Evolutionary conservation across 306 rosid genomes (phyloP).

Genomic region (Fagus sylvatica): DNA sequence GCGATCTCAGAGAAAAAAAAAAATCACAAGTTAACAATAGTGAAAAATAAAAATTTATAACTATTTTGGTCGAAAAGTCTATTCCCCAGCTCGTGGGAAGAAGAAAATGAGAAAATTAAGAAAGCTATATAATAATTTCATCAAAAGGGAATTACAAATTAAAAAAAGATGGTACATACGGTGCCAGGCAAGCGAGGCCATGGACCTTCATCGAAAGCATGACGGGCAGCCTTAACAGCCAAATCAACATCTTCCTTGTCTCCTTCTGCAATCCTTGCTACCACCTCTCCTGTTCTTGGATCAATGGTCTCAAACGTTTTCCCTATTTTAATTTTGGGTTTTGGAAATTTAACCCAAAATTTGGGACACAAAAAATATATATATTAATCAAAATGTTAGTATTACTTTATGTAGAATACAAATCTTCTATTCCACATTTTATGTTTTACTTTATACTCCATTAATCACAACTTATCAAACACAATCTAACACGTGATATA

Average conservation of each 20-base stretch:
- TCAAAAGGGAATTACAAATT: background rate
- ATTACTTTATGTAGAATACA: background rate
- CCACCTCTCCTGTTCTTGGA: slow-evolving; percentile 68
- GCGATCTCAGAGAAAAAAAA: too few species aligned
- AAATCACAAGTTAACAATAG: too few species aligned
- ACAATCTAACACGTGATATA: too few species aligned
- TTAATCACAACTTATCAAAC: too few species aligned
- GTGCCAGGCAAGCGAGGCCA: slow-evolving; percentile 82
- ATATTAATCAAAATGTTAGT: background rate
- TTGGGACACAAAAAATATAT: background rate
- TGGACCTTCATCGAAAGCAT: slow-evolving; percentile 79
- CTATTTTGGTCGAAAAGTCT: too few species aligned
- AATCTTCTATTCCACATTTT: too few species aligned
- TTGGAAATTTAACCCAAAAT: background rate
- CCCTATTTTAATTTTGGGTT: slow-evolving; percentile 36
- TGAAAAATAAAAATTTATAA: too few species aligned
- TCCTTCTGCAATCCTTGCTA: slow-evolving; percentile 61
- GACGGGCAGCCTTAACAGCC: slow-evolving; percentile 86
- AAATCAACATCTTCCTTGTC: slow-evolving; percentile 59
- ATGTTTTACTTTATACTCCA: too few species aligned
- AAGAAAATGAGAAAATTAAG: too few species aligned
- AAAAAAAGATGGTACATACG: slow-evolving; percentile 41
- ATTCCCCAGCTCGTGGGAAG: slow-evolving; percentile 1
- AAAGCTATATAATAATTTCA: background rate
- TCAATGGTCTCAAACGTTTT: slow-evolving; percentile 78